These are phyloP conservation scores for Phytophthora lateralis DNA, from an alignment of 352 stramenopile genomes.

Conservation along the genomic window DNA sequence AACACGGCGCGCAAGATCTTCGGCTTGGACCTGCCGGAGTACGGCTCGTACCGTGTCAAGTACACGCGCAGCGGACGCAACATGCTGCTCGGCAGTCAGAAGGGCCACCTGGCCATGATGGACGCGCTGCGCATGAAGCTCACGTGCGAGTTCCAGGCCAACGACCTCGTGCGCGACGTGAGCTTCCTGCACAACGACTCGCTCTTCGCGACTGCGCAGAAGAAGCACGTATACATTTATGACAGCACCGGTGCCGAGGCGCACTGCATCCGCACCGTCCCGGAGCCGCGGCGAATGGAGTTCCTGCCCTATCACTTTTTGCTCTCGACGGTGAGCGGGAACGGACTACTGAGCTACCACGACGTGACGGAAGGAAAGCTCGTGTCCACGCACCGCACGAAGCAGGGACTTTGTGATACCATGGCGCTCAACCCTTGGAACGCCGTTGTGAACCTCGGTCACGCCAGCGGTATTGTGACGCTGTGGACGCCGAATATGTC, in stretches of 20 bases:
- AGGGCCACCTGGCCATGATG: constrained; percentile 96
- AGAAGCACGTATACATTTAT: constrained; percentile 99
- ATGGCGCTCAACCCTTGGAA: constrained; percentile 98
- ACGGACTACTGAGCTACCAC: constrained; percentile 93
- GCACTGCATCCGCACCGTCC: constrained; percentile 94
- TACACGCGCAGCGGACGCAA: constrained; percentile 97
- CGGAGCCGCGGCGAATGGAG: constrained; percentile 92
- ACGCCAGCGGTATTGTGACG: constrained; percentile 98
- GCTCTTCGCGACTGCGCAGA: constrained; percentile 96
- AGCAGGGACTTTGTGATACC: constrained; percentile 91
- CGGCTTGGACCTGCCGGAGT: constrained; percentile 91
- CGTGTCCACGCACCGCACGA: constrained; percentile 92
- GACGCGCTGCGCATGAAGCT: constrained; percentile 93
- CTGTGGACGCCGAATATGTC: constrained; percentile 97
- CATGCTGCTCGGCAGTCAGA: constrained; percentile 92
- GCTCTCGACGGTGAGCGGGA: constrained; percentile 94
- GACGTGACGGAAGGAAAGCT: constrained; percentile 96
- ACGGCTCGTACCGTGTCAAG: constrained; percentile 93
- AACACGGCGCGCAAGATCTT: constrained; percentile 97
- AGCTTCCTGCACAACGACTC: constrained; percentile 98
- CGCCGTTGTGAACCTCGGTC: constrained; percentile 95
- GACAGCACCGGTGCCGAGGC: constrained; percentile 96
- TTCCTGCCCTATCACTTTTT: constrained; percentile 99
- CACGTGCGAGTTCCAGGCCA: constrained; percentile 94
- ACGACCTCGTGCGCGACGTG: constrained; percentile 95